Base-by-base conservation (phyloP, 768 basidiomycete species). In the Lactarius hengduanensis region DNA sequence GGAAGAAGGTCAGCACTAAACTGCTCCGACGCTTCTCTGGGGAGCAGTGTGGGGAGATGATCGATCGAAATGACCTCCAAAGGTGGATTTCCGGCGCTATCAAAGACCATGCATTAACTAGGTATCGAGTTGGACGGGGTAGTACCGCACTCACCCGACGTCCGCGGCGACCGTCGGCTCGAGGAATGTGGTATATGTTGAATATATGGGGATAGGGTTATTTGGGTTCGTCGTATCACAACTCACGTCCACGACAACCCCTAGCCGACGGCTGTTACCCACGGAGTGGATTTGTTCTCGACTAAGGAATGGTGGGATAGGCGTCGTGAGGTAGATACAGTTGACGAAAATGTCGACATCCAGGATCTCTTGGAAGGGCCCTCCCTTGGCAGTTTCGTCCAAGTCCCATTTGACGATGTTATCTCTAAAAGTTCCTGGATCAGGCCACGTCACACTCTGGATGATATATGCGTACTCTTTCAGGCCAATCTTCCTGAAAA, bases 221-320 rank as follows among this genome's bases (percentile, higher is more conserved):
- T 90, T 90, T 18, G 97, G 96, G 77, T 99, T 99, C 62, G 95
- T 98, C 28, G 96, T 98, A 77, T 99, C 97, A 80, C 97, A 99
- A 76, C 94, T 96, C 72, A 99, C 97, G 72, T 99, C 97, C 30
- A 98, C 97, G 57, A 98, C 87, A 34, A 96, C 88, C 28, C 86
- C 81, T 66, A 99, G 77, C 64, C 82, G 81, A 66, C 97, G 83
- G 20, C 78, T 71, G 62, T 80, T 77, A 30, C 95, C 94, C 15
- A 91, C 92, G 26, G 82, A 81, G n/a, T 77, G 77, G 69, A 97
- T 89, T 65, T 86, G 85, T 53, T 90, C 85, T 32, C 78, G 75
- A 4, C 87, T 87, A 57, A 97, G 66, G 77, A 98, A 98, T n/a
- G 87, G 79, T 0, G 94, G 93, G 62, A 96, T 94, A 66, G 81